phyloP scores from a whole-genome alignment of 1,284 basidiomycete species.

The Fomitopsis palustris region DNA sequence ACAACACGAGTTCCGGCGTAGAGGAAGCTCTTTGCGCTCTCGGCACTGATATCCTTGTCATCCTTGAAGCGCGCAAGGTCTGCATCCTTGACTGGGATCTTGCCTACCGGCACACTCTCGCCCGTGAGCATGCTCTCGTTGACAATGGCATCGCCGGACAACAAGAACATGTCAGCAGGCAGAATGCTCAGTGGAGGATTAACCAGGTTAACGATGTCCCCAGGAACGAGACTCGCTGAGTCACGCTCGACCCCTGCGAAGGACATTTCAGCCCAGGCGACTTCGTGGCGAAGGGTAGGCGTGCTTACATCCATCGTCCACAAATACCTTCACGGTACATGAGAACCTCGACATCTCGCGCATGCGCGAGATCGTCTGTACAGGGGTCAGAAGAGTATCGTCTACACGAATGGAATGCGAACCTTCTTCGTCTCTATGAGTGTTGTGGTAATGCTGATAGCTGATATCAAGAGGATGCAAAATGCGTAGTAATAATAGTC shows the following conservation, averaged over 20 bases:
- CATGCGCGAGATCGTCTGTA: conserved; percentile 89
- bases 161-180: conserved; percentile 89
- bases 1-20: conserved; percentile 94
- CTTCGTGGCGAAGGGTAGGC: conserved; percentile 4
- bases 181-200: conserved; percentile 73
- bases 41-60: conserved; percentile 60
- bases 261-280: not conserved
- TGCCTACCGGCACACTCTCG: conserved; percentile 92
- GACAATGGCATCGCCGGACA: conserved; percentile 95
- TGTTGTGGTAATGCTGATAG: conserved; percentile 84
- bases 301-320: conserved; percentile 70
- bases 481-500: conserved; percentile 98
- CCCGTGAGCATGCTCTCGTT: conserved; percentile 99
- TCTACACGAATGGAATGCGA: not conserved
- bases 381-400: not conserved
- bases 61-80: conserved; percentile 71
- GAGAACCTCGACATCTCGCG: conserved; percentile 94
- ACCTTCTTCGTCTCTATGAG: conserved; percentile 92
- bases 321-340: conserved; percentile 75
- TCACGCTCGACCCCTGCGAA: conserved; percentile 66
- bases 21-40: conserved; percentile 84
- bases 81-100: conserved; percentile 74
- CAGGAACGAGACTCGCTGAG: conserved; percentile 85
- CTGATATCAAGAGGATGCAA: conserved; percentile 92
- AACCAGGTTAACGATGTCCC: conserved; percentile 90